Base-by-base conservation (phyloP, 345 rosid species). In the Eucalyptus cloeziana region DNA sequence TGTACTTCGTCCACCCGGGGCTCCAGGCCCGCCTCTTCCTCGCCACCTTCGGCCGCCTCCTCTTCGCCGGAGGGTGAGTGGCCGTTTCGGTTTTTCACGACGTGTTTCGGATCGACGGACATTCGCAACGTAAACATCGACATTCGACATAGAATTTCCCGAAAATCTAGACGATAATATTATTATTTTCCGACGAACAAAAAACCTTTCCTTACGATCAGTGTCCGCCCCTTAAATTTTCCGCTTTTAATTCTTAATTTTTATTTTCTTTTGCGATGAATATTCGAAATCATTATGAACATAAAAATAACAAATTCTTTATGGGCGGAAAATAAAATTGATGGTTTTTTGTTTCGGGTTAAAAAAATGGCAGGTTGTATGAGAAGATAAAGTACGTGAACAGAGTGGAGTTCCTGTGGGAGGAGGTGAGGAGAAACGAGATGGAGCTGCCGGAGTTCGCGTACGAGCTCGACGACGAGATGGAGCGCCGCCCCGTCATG, bases 1-100 rank as follows among this genome's bases (percentile, higher is more conserved):
- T 96, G 27, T 94, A 94, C 90, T 96, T 96, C 91, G 85, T 96
- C 88, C 98, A 96, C 89, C 96, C 96, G 9, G 93, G 90, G 25
- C 71, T 95, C 16, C 95, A 92, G 60, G 79, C 93, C 87, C 90
- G 96, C 67, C 92, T 96, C 90, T 94, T 96, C 88, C 93, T 96
- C 12, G 96, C 97, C 91, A 94, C 94, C 79, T 91, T 96, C 51
- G 96, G 96, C 52, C 96, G 96, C 86, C 86, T 95, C 25, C 76
- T 94, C 25, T 94, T 95, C 92, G 67, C 86, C 60, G 95, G 95
- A 89, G 94, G 95, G 96, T 95, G 89, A 92, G 92, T 24, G 21
- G 15, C 44, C 81, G 8, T 40, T 76, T 76, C 83, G 45, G 45
- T 21, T 40, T 76, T 3, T 40, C 2, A 21, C 27, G 83, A 11